Conservation (phyloP, 1,284 basidiomycete genomes). For the Ganoderma leucocontextum region DNA sequence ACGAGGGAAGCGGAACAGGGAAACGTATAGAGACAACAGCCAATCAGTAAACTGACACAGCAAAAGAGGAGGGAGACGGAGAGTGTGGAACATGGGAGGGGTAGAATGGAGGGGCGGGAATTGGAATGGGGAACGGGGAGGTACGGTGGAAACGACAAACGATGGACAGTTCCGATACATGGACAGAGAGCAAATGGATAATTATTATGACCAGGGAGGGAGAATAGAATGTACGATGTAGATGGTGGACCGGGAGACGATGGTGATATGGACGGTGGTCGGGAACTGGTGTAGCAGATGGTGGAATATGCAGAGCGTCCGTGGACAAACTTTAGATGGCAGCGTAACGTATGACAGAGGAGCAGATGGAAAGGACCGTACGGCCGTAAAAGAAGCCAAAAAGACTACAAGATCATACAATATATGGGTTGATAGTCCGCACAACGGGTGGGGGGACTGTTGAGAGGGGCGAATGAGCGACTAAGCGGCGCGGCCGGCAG, state of each 20-base stretch:
- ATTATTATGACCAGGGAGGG: constrained; percentile 19
- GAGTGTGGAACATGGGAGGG: background rate
- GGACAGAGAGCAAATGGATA: constrained; percentile 30
- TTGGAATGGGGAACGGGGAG: background rate
- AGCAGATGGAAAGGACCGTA: constrained; percentile 24
- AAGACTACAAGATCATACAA: constrained; percentile 34
- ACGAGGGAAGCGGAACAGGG: background rate
- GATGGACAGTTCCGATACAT: constrained; percentile 32
- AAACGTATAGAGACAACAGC: constrained; percentile 31
- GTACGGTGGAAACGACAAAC: constrained; percentile 13
- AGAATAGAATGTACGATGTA: constrained; percentile 23
- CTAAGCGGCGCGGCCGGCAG: constrained; percentile 22
- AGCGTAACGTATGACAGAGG: constrained; percentile 30
- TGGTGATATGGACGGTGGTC: constrained; percentile 3
- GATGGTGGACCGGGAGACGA: background rate
- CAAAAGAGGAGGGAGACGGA: constrained; percentile 17
- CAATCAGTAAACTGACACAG: constrained; percentile 27
- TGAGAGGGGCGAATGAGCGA: background rate
- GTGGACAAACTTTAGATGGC: constrained; percentile 31
- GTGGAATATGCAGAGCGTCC: constrained; percentile 29
- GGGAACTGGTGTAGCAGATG: constrained; percentile 15
- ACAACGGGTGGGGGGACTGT: constrained; percentile 7
- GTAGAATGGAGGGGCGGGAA: background rate
- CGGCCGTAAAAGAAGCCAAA: constrained; percentile 24
- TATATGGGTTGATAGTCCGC: constrained; percentile 26